Evolutionary conservation across 164 flowering plant genomes (phyloP), one percentile per base, ranked within the genome.

Genomic region (Santalum album): DNA sequence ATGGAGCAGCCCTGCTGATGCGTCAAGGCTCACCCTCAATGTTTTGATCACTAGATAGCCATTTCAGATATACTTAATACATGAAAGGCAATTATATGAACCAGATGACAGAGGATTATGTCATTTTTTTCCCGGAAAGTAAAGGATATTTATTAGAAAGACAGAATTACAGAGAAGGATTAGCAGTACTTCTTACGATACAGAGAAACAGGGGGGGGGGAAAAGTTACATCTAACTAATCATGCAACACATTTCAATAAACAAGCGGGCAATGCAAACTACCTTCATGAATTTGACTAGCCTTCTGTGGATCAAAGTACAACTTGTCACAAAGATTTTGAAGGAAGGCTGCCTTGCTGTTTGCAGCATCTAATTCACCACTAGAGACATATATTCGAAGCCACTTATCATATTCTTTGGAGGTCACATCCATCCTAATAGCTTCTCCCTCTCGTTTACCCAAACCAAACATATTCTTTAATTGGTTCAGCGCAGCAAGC

Each of bases 231-330:
- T 18, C 19, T 17, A 42, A 12, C n/a, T 18, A 42, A 38, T 38
- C 20, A 42, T 17, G 20, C 19, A 42, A 42, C 20, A 3, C 34
- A 29, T 29, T 9, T 29, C 34, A 29, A 29, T 4, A 4, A 29
- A 29, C 34, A 29, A 9, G 34, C 4, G 9, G 9, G 9, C 4
- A 29, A 29, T 9, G 42, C 12, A 17, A 12, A 55, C 21, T 83
- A 94, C 99, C 99, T 87, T 82, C 85, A 83, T 94, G 99, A 60
- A 90, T 80, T 63, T 75, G 73, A 69, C 80, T 74, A 38, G 99
- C 99, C 73, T 83, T 90, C 57, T 76, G 64, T 20, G 95, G 84
- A 75, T 94, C 94, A 65, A 90, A 86, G 53, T 76, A 78, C 71
- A 94, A 64, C 56, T 90, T 90, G 9, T 81, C 89, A 54, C 99